Evolutionary conservation across 164 flowering plant genomes (phyloP).

Genomic region (Chloranthus sessilifolius): DNA sequence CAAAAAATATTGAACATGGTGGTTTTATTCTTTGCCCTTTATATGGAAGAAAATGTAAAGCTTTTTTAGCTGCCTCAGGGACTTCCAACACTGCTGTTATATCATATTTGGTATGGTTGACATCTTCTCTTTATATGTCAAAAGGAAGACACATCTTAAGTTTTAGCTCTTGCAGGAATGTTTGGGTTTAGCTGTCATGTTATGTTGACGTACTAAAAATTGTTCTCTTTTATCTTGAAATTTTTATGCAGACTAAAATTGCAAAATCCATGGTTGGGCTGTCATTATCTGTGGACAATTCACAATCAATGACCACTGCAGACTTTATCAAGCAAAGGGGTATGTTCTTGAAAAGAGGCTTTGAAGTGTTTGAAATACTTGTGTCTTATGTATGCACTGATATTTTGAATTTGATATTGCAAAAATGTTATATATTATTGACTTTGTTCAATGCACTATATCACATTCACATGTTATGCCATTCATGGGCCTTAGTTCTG

Average conservation of each 20-base stretch:
- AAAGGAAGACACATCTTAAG: no score
- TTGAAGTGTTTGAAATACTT: no score
- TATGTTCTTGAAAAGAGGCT: conserved; percentile 19
- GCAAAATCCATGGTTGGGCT: conserved; percentile 86
- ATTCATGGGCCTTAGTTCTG: no score
- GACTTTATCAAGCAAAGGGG: conserved; percentile 80
- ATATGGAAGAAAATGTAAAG: conserved; percentile 97
- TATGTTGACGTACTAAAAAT: no score
- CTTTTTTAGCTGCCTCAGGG: conserved; percentile 87
- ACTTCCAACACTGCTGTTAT: conserved; percentile 71
- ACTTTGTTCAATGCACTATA: background rate
- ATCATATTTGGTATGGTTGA: conserved; percentile 66
- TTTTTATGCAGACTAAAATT: conserved; percentile 69
- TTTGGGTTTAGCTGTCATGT: no score
- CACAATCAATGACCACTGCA: conserved; percentile 55
- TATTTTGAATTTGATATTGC: background rate
- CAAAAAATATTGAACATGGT: conserved; percentile 56
- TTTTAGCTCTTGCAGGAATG: no score
- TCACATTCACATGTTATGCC: no score
- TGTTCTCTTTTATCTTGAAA: background rate
- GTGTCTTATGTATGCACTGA: background rate
- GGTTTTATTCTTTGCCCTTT: conserved; percentile 94
- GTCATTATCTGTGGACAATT: conserved; percentile 66
- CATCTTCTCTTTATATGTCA: conserved; percentile 3
- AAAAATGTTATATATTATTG: background rate